Base-by-base conservation (phyloP, 208 protist genomes). In the Wallacemonas sp. region DNA sequence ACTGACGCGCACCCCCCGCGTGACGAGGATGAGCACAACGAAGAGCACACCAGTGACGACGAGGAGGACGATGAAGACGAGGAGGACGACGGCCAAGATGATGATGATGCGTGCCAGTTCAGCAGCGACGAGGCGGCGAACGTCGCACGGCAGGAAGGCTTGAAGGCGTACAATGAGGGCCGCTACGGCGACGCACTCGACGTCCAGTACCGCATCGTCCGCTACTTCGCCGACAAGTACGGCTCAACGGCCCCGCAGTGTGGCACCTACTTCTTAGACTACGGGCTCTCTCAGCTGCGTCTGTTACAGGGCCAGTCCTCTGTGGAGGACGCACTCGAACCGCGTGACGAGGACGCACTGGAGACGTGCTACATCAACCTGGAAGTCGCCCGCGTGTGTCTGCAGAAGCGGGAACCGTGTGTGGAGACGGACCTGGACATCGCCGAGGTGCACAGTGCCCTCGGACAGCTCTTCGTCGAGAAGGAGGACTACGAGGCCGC, bases 311-410 rank as follows among this genome's bases (percentile, higher is more conserved):
- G 57, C 3, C 68, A 78, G 48, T 81, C 72, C 68, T 76, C 67
- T 38, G 72, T 91, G 27, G 85, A 91, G 45, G 82, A 81, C 45
- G 79, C 81, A 37, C 68, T 91, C 57, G 67, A 83, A 66, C 82
- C 88, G 6, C 68, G 78, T 13, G 85, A 92, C 59, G 76, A 93
- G 61, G 81, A 95, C 22, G 79, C 73, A 19, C 58, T 95, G 34
- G 81, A 91, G 71, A 75, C 90, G 42, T 95, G 90, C 68, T 95
- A 86, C 64, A 78, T 92, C 37, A 95, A 93, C 63, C 72, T 95
- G 5, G 85, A 93, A 54, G 79, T 91, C 53, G 90, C 90, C 1
- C 86, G 87, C 15, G 87, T 93, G 34, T 78, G 71, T 62, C 84
- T 92, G 27, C 78, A 93, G 70, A 92, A 92, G 57, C 48, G 82